Evolutionary conservation across 148 eudicot species (phyloP).

Genomic region (Oxyria digyna): DNA sequence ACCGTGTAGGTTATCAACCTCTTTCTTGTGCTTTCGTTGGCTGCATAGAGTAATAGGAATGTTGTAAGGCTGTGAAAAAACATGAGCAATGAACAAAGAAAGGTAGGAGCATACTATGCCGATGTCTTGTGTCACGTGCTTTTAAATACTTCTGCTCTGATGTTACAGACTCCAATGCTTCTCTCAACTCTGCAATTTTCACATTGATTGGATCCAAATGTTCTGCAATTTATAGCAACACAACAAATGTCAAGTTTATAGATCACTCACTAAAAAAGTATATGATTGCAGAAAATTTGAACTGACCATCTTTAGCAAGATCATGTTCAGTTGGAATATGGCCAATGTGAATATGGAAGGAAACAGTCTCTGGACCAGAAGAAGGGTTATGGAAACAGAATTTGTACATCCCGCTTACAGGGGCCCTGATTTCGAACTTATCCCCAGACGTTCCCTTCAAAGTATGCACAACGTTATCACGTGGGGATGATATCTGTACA

Average conservation of each 20-base stretch:
- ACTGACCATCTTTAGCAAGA: slow-evolving; percentile 5
- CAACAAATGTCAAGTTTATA: background rate
- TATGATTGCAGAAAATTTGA: background rate
- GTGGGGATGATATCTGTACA: background rate
- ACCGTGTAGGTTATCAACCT: slow-evolving; percentile 50
- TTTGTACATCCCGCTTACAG: slow-evolving; percentile 2
- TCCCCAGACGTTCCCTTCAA: background rate
- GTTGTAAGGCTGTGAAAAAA: background rate
- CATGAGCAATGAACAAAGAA: background rate
- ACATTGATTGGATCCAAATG: slow-evolving; percentile 10
- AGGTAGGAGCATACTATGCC: slow-evolving; percentile 3
- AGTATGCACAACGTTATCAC: background rate
- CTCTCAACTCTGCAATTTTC: slow-evolving; percentile 8
- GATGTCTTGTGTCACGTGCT: slow-evolving; percentile 6
- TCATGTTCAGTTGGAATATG: slow-evolving; percentile 3
- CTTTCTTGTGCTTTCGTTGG: slow-evolving; percentile 55
- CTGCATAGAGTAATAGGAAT: slow-evolving; percentile 16
- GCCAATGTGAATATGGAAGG: slow-evolving; percentile 4
- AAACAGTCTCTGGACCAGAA: slow-evolving; percentile 2
- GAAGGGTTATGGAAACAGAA: slow-evolving; percentile 6
- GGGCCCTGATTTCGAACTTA: slow-evolving; percentile 6
- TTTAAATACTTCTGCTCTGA: slow-evolving; percentile 8
- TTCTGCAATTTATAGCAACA: background rate
- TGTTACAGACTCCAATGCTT: slow-evolving; percentile 4
- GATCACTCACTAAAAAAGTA: background rate